Base-by-base conservation (phyloP, 2,329 filamentous ascomycete genomes). In the Aspergillus ruber region DNA sequence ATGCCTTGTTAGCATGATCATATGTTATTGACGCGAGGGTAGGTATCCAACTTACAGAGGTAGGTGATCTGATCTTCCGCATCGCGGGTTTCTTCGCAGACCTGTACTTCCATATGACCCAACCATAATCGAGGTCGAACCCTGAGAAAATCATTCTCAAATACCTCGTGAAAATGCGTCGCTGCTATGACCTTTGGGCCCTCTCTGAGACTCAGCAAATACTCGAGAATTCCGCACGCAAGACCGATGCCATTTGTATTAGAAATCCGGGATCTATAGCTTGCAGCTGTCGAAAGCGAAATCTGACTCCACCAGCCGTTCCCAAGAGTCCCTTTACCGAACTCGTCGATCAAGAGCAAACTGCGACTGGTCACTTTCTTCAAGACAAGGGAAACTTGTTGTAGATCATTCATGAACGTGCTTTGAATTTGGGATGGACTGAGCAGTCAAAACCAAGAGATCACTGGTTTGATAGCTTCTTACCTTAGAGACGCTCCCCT, bases 271-370 rank as follows among this genome's bases (percentile, higher is more conserved):
- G 32, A 35, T 39, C 35, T 53, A 35, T 23, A 48, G 15, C 9
- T 9, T 17, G 25, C 25, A 9, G 8, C 9, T 27, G 25, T 27
- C 8, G 25, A 27, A 27, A 25, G 35, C 7, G 15, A 3, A 5
- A 35, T 9, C 4, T 15, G 39, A 13, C 1, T 6, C 17, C 1
- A 56, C 57, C 33, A 40, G 74, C 74, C 75, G 49, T 74, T 75
- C 10, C 78, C 76, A 50, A 83, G 79, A 0, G 83, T 85, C 2
- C 83, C 83, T 64, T 85, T 86, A 1, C 83, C 83, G 58, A 98
- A 97, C 61, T 98, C 93, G 58, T 98, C 93, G 40, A 97, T 82
- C n/a, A 98, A 74, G 1, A 98, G 66, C 5, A 98, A 73, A 60
- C 88, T 96, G 42, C 82, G 79, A 10, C 79, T 74, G 0, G 90